Evolutionary conservation across 2,329 filamentous ascomycete genomes (phyloP).

Genomic region (Exutisphaerella laricina): DNA sequence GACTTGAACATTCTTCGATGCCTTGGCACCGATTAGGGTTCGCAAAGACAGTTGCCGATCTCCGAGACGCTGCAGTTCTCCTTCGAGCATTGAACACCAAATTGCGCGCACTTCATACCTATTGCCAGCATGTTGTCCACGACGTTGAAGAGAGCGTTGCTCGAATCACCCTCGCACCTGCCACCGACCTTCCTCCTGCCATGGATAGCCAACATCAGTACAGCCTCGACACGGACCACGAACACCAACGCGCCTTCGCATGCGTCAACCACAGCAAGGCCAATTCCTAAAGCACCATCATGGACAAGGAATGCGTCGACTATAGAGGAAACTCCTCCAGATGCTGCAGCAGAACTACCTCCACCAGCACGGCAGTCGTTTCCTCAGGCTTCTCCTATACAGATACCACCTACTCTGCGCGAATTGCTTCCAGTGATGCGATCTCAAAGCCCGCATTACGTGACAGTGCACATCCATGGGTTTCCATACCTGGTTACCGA

Average conservation of each 20-base stretch:
- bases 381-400: not conserved
- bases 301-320: not conserved
- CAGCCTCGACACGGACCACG: constrained; percentile 18
- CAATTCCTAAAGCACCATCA: not conserved
- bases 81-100: too few species aligned
- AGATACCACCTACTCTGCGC: constrained; percentile 35
- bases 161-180: constrained; percentile 53
- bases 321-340: too few species aligned
- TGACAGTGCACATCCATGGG: constrained; percentile 73
- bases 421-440: constrained; percentile 64
- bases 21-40: too few species aligned
- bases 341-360: not conserved
- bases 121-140: constrained; percentile 38
- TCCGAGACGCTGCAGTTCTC: too few species aligned
- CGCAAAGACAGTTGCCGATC: too few species aligned
- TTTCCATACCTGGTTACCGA: constrained; percentile 70
- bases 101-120: not conserved
- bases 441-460: constrained; percentile 70
- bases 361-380: constrained; percentile 1
- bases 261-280: not conserved
- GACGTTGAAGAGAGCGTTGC: constrained; percentile 57
- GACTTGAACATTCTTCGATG: too few species aligned
- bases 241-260: not conserved
- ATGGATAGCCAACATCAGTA: constrained; percentile 44
- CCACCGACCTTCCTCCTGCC: constrained; percentile 51